Conservation (phyloP, 2,329 filamentous ascomycete genomes). For the Bipolaris oryzae region DNA sequence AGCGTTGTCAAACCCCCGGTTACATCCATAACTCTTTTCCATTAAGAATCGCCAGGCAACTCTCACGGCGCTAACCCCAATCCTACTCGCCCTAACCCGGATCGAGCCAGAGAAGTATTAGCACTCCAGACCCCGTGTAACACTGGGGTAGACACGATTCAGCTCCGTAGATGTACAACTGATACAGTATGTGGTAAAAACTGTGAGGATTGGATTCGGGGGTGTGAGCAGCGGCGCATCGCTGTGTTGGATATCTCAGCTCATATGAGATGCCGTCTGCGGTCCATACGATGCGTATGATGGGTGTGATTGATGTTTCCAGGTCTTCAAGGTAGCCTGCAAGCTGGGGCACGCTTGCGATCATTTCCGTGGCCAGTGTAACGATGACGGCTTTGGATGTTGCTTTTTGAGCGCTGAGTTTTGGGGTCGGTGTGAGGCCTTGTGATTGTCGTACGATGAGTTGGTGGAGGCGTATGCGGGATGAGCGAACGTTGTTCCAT, state of each 20-base stretch:
- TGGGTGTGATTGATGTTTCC: not conserved
- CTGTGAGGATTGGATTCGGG: slow-evolving; percentile 10
- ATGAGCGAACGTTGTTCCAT: slow-evolving; percentile 35
- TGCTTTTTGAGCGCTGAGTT: slow-evolving; percentile 9
- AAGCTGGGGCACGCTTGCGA: slow-evolving; percentile 34
- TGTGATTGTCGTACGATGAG: slow-evolving; percentile 27
- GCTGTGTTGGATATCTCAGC: not conserved
- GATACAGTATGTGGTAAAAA: slow-evolving; percentile 29
- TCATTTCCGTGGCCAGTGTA: slow-evolving; percentile 27
- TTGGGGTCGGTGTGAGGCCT: not conserved
- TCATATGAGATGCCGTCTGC: not conserved
- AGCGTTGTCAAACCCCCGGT: no score
- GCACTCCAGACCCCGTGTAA: no score
- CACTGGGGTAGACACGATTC: slow-evolving; percentile 17
- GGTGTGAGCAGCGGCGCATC: not conserved
- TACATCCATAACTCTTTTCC: no score
- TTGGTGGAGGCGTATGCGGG: slow-evolving; percentile 33
- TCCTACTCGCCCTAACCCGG: no score
- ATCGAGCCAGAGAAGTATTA: no score
- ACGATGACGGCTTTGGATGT: slow-evolving; percentile 20
- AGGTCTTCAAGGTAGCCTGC: slow-evolving; percentile 22
- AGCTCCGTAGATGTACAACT: slow-evolving; percentile 23
- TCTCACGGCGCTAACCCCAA: no score
- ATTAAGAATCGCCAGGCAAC: no score
- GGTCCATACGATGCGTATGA: not conserved